Conservation (phyloP, 1,284 basidiomycete species). For the Wolfiporia cocos region DNA sequence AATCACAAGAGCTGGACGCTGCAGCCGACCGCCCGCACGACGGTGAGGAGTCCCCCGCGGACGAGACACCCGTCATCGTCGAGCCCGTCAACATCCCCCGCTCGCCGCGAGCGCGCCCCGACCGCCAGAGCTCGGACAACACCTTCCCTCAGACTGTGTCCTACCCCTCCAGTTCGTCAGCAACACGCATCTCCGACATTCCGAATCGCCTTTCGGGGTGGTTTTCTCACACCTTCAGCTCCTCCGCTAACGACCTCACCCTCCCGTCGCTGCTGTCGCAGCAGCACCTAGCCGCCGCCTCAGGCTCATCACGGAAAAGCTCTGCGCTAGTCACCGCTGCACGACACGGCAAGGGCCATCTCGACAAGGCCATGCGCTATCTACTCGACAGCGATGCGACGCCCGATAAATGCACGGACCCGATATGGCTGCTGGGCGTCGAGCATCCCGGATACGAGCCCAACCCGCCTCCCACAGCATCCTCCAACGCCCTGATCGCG, state of each 20-base stretch:
- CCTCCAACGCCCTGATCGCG: slow-evolving; percentile 17
- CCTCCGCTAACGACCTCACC: slow-evolving; percentile 64
- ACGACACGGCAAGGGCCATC: slow-evolving; percentile 65
- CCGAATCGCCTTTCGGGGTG: slow-evolving; percentile 68
- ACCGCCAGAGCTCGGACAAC: slow-evolving; percentile 44
- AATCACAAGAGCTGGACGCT: slow-evolving; percentile 26
- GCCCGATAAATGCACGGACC: slow-evolving; percentile 73
- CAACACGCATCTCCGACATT: slow-evolving; percentile 39
- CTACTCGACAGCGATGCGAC: slow-evolving; percentile 78
- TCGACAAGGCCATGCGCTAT: slow-evolving; percentile 78
- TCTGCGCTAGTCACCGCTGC: slow-evolving; percentile 57
- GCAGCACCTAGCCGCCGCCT: slow-evolving; percentile 21
- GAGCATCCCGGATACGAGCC: slow-evolving; percentile 71
- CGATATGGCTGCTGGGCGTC: slow-evolving; percentile 83
- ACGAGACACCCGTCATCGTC: slow-evolving; percentile 43
- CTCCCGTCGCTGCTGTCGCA: slow-evolving; percentile 55
- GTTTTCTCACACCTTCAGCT: slow-evolving; percentile 69
- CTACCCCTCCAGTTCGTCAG: slow-evolving; percentile 28
- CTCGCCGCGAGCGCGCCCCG: slow-evolving; percentile 37
- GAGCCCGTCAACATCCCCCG: slow-evolving; percentile 39
- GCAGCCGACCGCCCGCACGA: slow-evolving; percentile 18
- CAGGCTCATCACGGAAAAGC: slow-evolving; percentile 39
- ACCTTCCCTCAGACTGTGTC: slow-evolving; percentile 30
- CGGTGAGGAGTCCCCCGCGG: slow-evolving; percentile 25
- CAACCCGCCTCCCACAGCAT: slow-evolving; percentile 30